Percentiles rank a stretch among this genome's conserved stretches.
Conservation (phyloP, 805 yeast species). For the Kuraishia piskuri region DNA sequence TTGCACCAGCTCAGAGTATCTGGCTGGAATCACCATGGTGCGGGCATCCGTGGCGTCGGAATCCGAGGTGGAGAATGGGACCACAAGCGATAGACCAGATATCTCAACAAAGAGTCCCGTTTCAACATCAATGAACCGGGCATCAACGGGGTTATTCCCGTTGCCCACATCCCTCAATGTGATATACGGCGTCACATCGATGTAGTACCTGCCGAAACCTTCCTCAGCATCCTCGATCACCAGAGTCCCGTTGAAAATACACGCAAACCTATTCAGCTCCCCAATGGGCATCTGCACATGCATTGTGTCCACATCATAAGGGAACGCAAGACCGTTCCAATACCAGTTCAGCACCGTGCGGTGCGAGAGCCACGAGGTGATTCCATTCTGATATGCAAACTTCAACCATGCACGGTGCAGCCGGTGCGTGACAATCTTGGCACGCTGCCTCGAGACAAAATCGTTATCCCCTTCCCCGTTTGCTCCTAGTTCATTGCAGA, state of each 20-base stretch:
- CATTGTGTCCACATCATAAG: constrained; percentile 52
- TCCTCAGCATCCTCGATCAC: constrained; percentile 31
- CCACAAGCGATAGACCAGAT: constrained; percentile 45
- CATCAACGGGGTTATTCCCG: constrained; percentile 53
- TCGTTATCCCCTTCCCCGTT: not conserved
- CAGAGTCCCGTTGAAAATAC: constrained; percentile 38
- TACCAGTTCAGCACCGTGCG: constrained; percentile 58
- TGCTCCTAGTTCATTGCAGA: not conserved
- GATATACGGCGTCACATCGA: constrained; percentile 35
- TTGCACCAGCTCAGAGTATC: constrained; percentile 6
- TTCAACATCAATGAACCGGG: constrained; percentile 62
- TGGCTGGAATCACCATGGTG: constrained; percentile 1
- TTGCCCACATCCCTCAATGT: constrained; percentile 37
- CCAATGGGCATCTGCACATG: constrained; percentile 53
- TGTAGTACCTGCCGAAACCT: constrained; percentile 21
- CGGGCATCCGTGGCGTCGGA: constrained; percentile 21
- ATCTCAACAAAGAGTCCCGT: constrained; percentile 67
- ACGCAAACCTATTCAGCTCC: constrained; percentile 33
- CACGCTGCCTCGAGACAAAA: constrained; percentile 13
- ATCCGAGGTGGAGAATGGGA: not conserved
- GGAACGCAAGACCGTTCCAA: constrained; percentile 48
- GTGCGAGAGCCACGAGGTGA: constrained; percentile 55
- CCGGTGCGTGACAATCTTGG: constrained; percentile 32
- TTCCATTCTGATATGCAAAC: constrained; percentile 32
- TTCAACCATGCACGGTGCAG: constrained; percentile 45